A percentile compares a stretch with the other conserved stretches of the same genome.
These are phyloP conservation scores for Lachancea sp. DNA, from an alignment of 805 yeast species.

Conservation along the genomic window DNA sequence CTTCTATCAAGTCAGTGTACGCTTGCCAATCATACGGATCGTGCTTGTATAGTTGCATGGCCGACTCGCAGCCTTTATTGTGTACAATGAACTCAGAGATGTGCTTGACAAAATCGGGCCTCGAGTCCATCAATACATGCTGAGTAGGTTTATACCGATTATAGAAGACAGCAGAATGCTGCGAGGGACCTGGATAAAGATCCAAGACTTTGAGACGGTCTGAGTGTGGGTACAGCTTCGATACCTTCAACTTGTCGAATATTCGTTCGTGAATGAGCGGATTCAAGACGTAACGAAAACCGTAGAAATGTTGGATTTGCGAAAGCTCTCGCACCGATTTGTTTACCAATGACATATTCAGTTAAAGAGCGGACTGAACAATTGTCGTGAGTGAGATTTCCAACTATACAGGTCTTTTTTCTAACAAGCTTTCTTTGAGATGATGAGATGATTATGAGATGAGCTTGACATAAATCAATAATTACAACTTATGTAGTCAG, in stretches of 20 bases:
- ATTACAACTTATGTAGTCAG: not conserved
- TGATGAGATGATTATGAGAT: not conserved
- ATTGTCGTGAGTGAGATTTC: too few relatives aligned
- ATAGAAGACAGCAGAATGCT: constrained; percentile 58
- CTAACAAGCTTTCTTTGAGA: too few relatives aligned
- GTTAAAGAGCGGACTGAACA: too few relatives aligned
- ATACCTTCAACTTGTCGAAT: constrained; percentile 43
- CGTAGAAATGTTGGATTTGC: constrained; percentile 19
- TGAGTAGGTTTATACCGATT: constrained; percentile 52
- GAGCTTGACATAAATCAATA: not conserved
- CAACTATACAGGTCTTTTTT: too few relatives aligned
- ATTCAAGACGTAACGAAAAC: constrained; percentile 20
- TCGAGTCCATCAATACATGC: constrained; percentile 57
- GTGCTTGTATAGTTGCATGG: constrained; percentile 30
- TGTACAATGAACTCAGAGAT: constrained; percentile 4
- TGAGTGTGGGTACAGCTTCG: constrained; percentile 30
- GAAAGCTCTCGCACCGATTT: constrained; percentile 8
- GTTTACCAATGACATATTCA: not conserved
- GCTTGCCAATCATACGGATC: constrained; percentile 70
- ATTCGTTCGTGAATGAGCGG: constrained; percentile 29
- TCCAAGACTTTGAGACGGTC: constrained; percentile 49
- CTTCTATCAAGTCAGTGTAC: constrained; percentile 42
- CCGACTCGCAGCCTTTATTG: constrained; percentile 11
- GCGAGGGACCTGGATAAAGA: constrained; percentile 52
- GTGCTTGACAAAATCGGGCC: constrained; percentile 28